Evolutionary conservation across 805 yeast genomes (phyloP).

Genomic region (Candida peoriensis): DNA sequence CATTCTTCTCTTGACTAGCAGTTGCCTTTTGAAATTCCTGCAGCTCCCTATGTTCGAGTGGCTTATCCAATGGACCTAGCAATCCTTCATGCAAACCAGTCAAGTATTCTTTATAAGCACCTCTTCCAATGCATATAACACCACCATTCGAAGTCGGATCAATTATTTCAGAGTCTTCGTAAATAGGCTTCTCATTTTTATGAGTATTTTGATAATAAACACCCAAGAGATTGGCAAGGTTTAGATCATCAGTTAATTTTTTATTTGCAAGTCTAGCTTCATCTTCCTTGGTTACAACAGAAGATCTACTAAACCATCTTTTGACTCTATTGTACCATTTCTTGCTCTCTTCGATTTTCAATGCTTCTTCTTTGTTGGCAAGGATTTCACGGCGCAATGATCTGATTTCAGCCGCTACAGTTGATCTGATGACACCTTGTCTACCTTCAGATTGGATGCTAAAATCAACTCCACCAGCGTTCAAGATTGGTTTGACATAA

Average conservation of each 20-base stretch:
- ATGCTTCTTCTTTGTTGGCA: conserved; percentile 23
- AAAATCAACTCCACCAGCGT: conserved; percentile 79
- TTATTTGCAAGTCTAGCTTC: conserved; percentile 18
- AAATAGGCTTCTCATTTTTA: conserved; percentile 24
- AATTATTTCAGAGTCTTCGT: conserved; percentile 42
- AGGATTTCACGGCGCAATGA: conserved; percentile 48
- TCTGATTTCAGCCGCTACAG: conserved; percentile 81
- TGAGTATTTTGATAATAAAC: conserved; percentile 36
- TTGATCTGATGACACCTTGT: conserved; percentile 83
- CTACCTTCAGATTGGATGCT: conserved; percentile 70
- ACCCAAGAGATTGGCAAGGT: conserved; percentile 49
- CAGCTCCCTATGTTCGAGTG: conserved; percentile 25
- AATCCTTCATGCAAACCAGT: conserved; percentile 92
- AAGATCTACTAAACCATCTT: conserved; percentile 5
- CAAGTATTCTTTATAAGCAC: conserved; percentile 90
- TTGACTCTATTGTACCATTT: conserved; percentile 17
- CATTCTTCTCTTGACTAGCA: conserved; percentile 2
- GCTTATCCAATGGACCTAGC: conserved; percentile 76
- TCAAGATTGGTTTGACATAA: conserved; percentile 80
- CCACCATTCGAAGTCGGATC: conserved; percentile 66
- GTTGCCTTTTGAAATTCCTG: conserved; percentile 4
- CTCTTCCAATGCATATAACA: conserved; percentile 87
- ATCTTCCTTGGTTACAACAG: conserved; percentile 6
- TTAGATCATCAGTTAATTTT: conserved; percentile 29
- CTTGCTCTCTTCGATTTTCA: conserved; percentile 14